Evolutionary conservation across 1,284 basidiomycete genomes (phyloP), one percentile per base, ranked within the genome.

Genomic region (Cryptococcus floricola): DNA sequence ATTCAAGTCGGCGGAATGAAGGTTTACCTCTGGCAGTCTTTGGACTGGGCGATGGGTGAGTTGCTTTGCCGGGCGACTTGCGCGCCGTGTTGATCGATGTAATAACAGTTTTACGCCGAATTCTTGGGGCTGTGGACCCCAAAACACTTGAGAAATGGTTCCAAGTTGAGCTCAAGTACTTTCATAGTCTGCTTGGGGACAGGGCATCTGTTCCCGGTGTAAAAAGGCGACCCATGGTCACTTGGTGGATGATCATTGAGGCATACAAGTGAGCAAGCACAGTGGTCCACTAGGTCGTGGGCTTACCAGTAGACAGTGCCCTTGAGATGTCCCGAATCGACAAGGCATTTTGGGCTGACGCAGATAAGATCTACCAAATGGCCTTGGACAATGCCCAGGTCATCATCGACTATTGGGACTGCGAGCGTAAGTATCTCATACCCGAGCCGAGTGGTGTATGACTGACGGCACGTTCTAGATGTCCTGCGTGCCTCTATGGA

Each of bases 11-110:
- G 59, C 5, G 51, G 50, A 6, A 57, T 45, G 3, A 38, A 55
- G 37, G 57, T 57, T 23, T 63, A 65, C 43, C 49, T 57, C 48
- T 66, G 67, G 63, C 63, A 65, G 31, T 62, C 66, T 8, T 50
- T 49, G 13, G 66, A 71, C 18, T 67, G 65, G 66, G 53, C 60
- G 2, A 45, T 59, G 27, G 49, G 52, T 55, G 48, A 58, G 56
- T 31, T 4, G 16, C 23, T 41, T 41, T 18, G 9, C 9, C 14
- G 18, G 39, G 10, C 39, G 18, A 10, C 10, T 14, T 12, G 18
- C 14, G 39, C 10, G 8, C 18, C 9, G 18, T 14, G 14, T 41
- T 14, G 18, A 14, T 9, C 18, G 14, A 14, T 41, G 14, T 41
- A 41, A 41, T 18, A 14, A 6, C 37, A 46, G 31, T 34, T 27